Conservation (phyloP, 345 rosid species). For the Erysimum cheiranthoides region DNA sequence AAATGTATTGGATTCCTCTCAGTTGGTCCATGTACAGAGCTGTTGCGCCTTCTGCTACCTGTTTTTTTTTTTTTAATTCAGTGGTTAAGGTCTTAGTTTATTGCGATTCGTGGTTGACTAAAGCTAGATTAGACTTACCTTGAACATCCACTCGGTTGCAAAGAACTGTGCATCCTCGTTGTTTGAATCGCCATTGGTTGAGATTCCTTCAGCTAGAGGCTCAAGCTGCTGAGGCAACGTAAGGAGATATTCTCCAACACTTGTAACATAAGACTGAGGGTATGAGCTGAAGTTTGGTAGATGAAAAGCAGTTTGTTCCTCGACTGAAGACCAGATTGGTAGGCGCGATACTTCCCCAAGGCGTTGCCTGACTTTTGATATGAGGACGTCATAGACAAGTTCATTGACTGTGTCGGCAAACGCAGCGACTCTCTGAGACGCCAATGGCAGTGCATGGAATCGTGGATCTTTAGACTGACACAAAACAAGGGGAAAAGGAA, state of each 20-base stretch:
- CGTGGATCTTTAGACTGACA: constrained; percentile 97
- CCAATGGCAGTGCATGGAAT: constrained; percentile 89
- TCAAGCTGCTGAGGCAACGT: constrained; percentile 98
- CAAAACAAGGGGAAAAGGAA: constrained; percentile 8
- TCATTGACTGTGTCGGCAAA: constrained; percentile 89
- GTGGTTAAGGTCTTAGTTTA: constrained; percentile 2
- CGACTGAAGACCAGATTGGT: constrained; percentile 88
- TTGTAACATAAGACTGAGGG: constrained; percentile 88
- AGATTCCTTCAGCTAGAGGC: constrained; percentile 97
- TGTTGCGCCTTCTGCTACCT: constrained; percentile 98
- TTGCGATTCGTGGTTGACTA: not conserved
- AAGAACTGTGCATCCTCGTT: constrained; percentile 91
- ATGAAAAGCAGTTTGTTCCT: constrained; percentile 80
- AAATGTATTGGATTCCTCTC: constrained; percentile 81
- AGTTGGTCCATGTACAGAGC: constrained; percentile 93
- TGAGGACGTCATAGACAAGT: constrained; percentile 90
- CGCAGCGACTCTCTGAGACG: constrained; percentile 88
- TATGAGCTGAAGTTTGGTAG: constrained; percentile 96
- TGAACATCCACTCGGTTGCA: constrained; percentile 99
- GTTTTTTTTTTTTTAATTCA: not conserved
- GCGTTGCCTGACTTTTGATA: constrained; percentile 95
- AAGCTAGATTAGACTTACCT: constrained; percentile 54
- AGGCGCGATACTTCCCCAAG: constrained; percentile 78
- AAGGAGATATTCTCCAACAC: constrained; percentile 96
- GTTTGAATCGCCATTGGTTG: constrained; percentile 67